phyloP scores from a whole-genome alignment of 495 filamentous ascomycete species.

The Xylaria cubensis region DNA sequence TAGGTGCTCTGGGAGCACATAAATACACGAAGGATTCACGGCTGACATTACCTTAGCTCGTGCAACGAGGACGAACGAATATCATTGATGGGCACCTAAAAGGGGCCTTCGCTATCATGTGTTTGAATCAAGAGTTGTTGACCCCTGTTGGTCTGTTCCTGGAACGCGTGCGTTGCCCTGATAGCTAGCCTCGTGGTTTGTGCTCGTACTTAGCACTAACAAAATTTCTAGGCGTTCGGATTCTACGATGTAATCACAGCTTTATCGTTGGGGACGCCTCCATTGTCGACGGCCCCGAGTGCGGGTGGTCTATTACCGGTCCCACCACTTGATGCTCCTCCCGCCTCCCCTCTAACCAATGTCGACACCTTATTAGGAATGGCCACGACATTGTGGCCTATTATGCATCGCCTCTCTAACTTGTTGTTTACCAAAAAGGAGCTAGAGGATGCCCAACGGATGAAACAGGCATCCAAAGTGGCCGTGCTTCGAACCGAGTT shows the following conservation, averaged over 20 bases:
- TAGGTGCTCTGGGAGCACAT: constrained; percentile 38
- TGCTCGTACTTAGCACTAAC: constrained; percentile 25
- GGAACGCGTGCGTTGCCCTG: constrained; percentile 55
- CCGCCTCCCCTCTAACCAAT: constrained; percentile 52
- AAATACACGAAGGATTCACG: not conserved
- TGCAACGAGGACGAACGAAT: constrained; percentile 62
- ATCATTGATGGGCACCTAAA: constrained; percentile 66
- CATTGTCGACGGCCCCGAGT: constrained; percentile 58
- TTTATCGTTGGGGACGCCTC: constrained; percentile 65
- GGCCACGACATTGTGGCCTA: constrained; percentile 67
- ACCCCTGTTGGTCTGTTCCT: constrained; percentile 62
- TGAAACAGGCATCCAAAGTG: constrained; percentile 52
- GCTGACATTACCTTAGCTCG: constrained; percentile 50
- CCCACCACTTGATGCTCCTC: constrained; percentile 53
- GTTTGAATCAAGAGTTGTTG: constrained; percentile 50
- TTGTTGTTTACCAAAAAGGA: constrained; percentile 59
- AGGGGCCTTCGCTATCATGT: constrained; percentile 66
- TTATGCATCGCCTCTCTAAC: constrained; percentile 66
- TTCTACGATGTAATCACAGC: constrained; percentile 71
- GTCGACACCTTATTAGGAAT: constrained; percentile 69
- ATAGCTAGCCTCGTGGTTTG: not conserved
- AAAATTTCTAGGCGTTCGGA: constrained; percentile 57
- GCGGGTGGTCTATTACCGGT: constrained; percentile 51
- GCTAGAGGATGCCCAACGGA: constrained; percentile 48
- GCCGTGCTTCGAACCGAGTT: constrained; percentile 62